Conservation (phyloP, 179 eudicot species). For the Amaranthus tricolor region DNA sequence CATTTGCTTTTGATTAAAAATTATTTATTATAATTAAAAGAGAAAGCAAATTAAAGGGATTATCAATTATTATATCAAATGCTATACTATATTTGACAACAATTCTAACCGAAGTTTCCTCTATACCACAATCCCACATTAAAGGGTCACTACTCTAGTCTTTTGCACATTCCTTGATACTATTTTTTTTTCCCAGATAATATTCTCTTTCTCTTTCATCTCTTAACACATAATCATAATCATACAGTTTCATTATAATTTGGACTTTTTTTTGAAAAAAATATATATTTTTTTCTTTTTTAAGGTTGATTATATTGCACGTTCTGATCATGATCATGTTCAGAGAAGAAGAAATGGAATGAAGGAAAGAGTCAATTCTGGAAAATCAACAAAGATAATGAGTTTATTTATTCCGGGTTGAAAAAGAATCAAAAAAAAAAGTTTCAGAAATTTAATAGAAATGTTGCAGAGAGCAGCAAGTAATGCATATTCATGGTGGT, state of each 20-base stretch:
- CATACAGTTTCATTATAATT: too few relatives aligned
- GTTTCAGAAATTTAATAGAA: slow-evolving; percentile 8
- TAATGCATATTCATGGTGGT: slow-evolving; percentile 96
- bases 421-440: neutral
- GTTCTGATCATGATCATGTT: slow-evolving; percentile 34
- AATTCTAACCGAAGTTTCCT: slow-evolving; percentile 44
- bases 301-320: slow-evolving; percentile 22
- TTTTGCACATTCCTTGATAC: slow-evolving; percentile 22
- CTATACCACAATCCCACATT: slow-evolving; percentile 39
- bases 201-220: slow-evolving; percentile 18
- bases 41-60: slow-evolving; percentile 17
- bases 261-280: too few relatives aligned
- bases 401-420: neutral
- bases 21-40: neutral
- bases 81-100: slow-evolving; percentile 25
- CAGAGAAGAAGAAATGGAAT: slow-evolving; percentile 10
- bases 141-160: slow-evolving; percentile 17
- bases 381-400: slow-evolving; percentile 1
- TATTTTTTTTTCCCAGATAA: neutral
- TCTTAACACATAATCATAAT: neutral
- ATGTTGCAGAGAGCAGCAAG: slow-evolving; percentile 83
- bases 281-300: neutral
- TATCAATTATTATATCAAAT: neutral
- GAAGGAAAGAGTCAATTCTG: slow-evolving; percentile 17
- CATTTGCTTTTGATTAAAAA: neutral